Percentiles rank a stretch among this genome's conserved stretches.
phyloP scores from a whole-genome alignment of 2,329 filamentous ascomycete genomes.

The Cercospora janseana region DNA sequence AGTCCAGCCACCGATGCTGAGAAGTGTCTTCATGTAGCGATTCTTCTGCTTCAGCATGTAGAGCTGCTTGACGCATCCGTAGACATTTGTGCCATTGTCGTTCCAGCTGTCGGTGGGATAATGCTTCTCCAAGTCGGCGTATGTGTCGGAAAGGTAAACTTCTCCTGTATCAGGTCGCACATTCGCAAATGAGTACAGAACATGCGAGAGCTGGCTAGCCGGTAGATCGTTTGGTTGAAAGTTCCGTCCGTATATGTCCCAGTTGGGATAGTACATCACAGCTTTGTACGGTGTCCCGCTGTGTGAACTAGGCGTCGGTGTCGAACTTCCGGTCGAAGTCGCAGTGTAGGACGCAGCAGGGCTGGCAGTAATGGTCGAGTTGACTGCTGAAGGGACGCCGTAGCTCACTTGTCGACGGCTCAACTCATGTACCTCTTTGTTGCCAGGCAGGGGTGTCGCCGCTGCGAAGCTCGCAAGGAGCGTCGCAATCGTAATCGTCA shows the following conservation, averaged over 20 bases:
- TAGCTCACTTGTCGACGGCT: slow-evolving; percentile 1
- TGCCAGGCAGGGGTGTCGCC: slow-evolving; percentile 1
- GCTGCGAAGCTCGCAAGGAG: slow-evolving; percentile 1
- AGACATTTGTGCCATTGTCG: slow-evolving; percentile 66
- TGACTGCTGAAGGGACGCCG: neutral
- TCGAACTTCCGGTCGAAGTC: too few relatives aligned
- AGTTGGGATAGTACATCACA: slow-evolving; percentile 28
- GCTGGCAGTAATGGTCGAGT: neutral
- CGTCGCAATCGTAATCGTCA: slow-evolving; percentile 3
- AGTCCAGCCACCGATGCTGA: slow-evolving; percentile 82
- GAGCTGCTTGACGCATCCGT: slow-evolving; percentile 75
- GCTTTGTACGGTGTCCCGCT: slow-evolving; percentile 19
- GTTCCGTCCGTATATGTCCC: slow-evolving; percentile 51
- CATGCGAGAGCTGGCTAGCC: slow-evolving; percentile 75
- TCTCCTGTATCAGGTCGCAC: slow-evolving; percentile 75
- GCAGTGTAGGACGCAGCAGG: too few relatives aligned
- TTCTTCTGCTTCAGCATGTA: slow-evolving; percentile 73
- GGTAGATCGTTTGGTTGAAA: slow-evolving; percentile 83
- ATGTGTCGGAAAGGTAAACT: slow-evolving; percentile 69
- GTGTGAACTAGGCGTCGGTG: neutral
- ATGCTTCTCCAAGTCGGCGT: slow-evolving; percentile 66
- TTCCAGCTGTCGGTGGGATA: slow-evolving; percentile 66
- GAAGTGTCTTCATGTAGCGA: slow-evolving; percentile 72
- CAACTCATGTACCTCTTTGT: neutral
- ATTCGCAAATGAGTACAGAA: slow-evolving; percentile 93